Conservation (phyloP, 192 early-diverging fungal genomes). For the Mycoemilia scoparia region DNA sequence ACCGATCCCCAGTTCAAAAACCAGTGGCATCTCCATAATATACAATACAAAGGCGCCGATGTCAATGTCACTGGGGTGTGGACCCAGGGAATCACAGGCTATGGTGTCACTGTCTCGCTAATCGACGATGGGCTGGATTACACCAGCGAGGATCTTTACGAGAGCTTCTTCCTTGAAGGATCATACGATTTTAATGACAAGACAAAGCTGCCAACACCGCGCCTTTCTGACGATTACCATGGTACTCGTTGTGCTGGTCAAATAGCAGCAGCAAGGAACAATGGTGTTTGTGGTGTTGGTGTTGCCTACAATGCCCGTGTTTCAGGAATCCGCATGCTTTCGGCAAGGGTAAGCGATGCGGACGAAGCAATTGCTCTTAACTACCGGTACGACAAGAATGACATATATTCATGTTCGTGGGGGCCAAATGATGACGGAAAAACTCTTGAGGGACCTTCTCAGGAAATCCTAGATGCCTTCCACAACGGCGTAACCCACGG, state of each 20-base stretch:
- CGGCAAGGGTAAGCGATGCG: constrained; percentile 70
- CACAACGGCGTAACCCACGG: constrained; percentile 72
- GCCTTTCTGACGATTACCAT: constrained; percentile 62
- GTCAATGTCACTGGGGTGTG: constrained; percentile 89
- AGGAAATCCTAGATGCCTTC: constrained; percentile 66
- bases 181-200: constrained; percentile 94
- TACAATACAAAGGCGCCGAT: constrained; percentile 45
- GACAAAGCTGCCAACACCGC: constrained; percentile 52
- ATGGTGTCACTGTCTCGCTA: constrained; percentile 70
- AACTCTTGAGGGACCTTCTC: constrained; percentile 66
- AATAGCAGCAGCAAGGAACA: constrained; percentile 81
- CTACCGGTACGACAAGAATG: constrained; percentile 69
- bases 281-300: constrained; percentile 86
- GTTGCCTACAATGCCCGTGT: constrained; percentile 79
- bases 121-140: constrained; percentile 94
- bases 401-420: constrained; percentile 95
- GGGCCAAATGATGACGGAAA: constrained; percentile 80
- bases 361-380: constrained; percentile 86
- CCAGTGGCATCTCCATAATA: constrained; percentile 39
- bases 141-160: constrained; percentile 57
- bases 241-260: constrained; percentile 97
- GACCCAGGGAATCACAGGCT: constrained; percentile 75
- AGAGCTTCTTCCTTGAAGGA: constrained; percentile 76
- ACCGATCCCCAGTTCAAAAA: constrained; percentile 19
- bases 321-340: constrained; percentile 77